These are phyloP conservation scores for Cryptosporidium meleagridis DNA, from an alignment of 169 alveolate species.

Conservation along the genomic window DNA sequence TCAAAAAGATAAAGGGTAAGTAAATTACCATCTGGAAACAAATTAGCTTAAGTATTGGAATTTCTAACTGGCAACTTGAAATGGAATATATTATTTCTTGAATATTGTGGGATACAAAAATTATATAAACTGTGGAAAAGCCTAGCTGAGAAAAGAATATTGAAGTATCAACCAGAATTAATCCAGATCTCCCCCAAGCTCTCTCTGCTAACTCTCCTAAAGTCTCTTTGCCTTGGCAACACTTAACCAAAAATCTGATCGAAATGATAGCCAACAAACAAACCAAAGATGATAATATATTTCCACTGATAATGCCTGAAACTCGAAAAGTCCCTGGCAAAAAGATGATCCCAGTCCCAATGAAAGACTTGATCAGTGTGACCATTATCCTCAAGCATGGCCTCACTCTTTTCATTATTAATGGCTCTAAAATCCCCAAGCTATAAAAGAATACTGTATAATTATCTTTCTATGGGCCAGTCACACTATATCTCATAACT, in stretches of 20 bases:
- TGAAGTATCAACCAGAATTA: slow-evolving; percentile 36
- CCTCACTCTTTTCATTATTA: slow-evolving; percentile 27
- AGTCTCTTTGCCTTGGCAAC: slow-evolving; percentile 40
- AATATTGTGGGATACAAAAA: slow-evolving; percentile 41
- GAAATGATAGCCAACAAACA: slow-evolving; percentile 52
- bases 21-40: slow-evolving; percentile 62
- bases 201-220: slow-evolving; percentile 35
- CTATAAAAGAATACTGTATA: not conserved
- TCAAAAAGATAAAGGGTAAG: slow-evolving; percentile 50
- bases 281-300: slow-evolving; percentile 46
- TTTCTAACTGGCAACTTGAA: slow-evolving; percentile 62
- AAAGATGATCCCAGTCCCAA: slow-evolving; percentile 70
- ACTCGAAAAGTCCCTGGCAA: slow-evolving; percentile 44
- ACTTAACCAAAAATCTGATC: slow-evolving; percentile 22
- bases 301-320: slow-evolving; percentile 66
- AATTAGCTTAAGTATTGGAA: slow-evolving; percentile 42
- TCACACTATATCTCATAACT: not conserved
- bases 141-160: slow-evolving; percentile 70
- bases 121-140: slow-evolving; percentile 58
- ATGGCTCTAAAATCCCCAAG: not conserved
- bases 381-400: slow-evolving; percentile 10
- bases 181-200: slow-evolving; percentile 60
- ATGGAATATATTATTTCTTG: slow-evolving; percentile 43
- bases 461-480: not conserved
- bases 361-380: slow-evolving; percentile 46